These are phyloP conservation scores for Clarireedia paspali DNA, from an alignment of 2,329 filamentous ascomycete genomes.

Conservation along the genomic window DNA sequence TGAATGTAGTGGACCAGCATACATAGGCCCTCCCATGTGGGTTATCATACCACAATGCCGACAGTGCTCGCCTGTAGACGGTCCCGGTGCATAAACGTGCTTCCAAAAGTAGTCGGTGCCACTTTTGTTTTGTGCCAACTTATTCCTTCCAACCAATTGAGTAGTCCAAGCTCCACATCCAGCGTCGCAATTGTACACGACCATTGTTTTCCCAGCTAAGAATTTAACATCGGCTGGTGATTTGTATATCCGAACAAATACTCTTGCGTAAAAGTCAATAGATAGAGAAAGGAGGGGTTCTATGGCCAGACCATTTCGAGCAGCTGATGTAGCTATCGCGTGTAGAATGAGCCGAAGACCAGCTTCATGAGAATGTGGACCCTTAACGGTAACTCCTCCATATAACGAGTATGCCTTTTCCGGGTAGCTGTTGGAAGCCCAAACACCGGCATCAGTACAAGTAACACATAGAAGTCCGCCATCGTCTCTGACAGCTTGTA, in stretches of 20 bases:
- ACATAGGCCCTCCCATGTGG: constrained; percentile 92
- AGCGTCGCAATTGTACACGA: constrained; percentile 82
- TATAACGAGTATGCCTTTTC: constrained; percentile 95
- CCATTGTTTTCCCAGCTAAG: constrained; percentile 82
- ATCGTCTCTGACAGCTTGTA: constrained; percentile 76
- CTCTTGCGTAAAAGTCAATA: constrained; percentile 88
- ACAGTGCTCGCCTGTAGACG: constrained; percentile 59
- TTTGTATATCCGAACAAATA: constrained; percentile 77
- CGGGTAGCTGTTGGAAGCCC: constrained; percentile 86
- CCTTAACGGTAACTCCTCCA: constrained; percentile 81
- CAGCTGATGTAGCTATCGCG: constrained; percentile 70
- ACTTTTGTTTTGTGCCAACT: constrained; percentile 59
- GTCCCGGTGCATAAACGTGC: constrained; percentile 65
- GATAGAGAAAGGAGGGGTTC: constrained; percentile 88
- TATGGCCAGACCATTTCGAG: constrained; percentile 77
- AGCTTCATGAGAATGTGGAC: constrained; percentile 78
- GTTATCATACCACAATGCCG: constrained; percentile 79
- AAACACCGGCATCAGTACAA: constrained; percentile 92
- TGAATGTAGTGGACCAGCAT: constrained; percentile 81
- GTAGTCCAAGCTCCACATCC: constrained; percentile 91
- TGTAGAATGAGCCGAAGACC: constrained; percentile 82
- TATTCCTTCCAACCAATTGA: constrained; percentile 68
- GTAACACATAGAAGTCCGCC: constrained; percentile 91
- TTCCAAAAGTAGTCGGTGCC: constrained; percentile 67
- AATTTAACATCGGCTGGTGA: constrained; percentile 86